A percentile compares a stretch with the other conserved stretches of the same genome.
phyloP scores from a whole-genome alignment of 768 basidiomycete genomes.

The Tulasnella sp. region DNA sequence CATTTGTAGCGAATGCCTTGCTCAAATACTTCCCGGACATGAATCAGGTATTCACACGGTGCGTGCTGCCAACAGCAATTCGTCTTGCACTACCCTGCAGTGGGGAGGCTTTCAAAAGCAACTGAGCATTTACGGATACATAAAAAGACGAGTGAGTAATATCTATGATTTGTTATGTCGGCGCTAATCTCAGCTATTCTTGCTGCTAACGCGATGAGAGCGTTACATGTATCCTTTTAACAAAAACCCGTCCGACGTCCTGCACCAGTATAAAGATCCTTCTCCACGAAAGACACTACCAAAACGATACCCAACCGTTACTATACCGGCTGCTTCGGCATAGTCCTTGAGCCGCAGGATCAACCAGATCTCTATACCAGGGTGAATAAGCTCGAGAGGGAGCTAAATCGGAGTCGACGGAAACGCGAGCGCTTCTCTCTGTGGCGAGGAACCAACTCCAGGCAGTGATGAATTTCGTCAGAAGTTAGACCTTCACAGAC shows the following conservation, averaged over 20 bases:
- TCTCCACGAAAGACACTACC: background rate
- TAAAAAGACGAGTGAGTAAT: background rate
- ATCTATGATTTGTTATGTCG: background rate
- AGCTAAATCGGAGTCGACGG: background rate
- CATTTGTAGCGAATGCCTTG: background rate
- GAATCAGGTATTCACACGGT: background rate
- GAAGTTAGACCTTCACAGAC: background rate
- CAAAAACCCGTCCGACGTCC: background rate
- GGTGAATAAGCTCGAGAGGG: background rate
- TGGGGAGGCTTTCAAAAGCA: constrained; percentile 1
- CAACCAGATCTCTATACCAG: background rate
- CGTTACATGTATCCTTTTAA: background rate
- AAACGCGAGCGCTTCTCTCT: background rate
- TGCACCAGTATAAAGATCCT: background rate
- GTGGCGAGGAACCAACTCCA: background rate
- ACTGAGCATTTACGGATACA: background rate
- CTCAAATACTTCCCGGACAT: background rate
- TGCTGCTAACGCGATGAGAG: background rate
- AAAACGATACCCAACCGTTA: background rate
- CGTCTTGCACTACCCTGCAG: background rate
- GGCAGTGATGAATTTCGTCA: background rate
- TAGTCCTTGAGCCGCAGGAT: background rate
- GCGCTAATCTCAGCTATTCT: background rate
- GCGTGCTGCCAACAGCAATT: background rate
- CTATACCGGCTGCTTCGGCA: background rate